Base-by-base conservation (phyloP, 75 land plant species). In the Cunninghamia lanceolata region DNA sequence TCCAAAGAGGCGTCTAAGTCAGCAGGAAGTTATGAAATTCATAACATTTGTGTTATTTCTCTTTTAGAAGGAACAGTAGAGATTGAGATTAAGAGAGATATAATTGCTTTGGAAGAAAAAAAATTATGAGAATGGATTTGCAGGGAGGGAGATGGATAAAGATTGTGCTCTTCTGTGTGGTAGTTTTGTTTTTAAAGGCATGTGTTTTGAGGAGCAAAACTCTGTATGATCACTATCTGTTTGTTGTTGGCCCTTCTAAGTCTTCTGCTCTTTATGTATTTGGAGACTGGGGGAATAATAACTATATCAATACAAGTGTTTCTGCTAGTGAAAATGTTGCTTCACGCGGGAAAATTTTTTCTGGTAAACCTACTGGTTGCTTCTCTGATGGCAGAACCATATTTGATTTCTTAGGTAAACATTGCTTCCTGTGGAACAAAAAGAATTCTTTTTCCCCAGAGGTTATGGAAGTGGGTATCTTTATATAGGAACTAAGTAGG, bases 201-300 rank as follows among this genome's bases (percentile, higher is more conserved):
- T 38, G 82, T n/a, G 9, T 79, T 43, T 43, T 30, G 46, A 19
- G 46, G 43, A 25, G 46, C 30, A 79, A 11, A 43, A 50, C 17
- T 7, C 9, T 36, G 80, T 77, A 77, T 76, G 79, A 76, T 36
- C 19, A 35, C n/a, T n/a, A n/a, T n/a, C n/a, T n/a, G 8, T 76
- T 42, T 28, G 6, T 5, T 14, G 82, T 25, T 43, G 30, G 9
- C 13, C 47, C n/a, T 80, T 46, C 46, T 28, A 43, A 28, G 82
- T 38, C 19, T 30, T 82, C 82, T 74, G 82, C 89, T 3, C 35
- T 88, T 11, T 68, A 85, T 39, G 70, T 88, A 28, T 86, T 88
- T 74, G 89, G 89, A 19, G 89, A 88, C 21, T 39, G 59, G 0
- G 89, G 89, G 70, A 88, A 34, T 45, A 85, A 80, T 87, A 88